Conservation (phyloP, 2,329 filamentous ascomycete genomes). For the Curvularia lunata region DNA sequence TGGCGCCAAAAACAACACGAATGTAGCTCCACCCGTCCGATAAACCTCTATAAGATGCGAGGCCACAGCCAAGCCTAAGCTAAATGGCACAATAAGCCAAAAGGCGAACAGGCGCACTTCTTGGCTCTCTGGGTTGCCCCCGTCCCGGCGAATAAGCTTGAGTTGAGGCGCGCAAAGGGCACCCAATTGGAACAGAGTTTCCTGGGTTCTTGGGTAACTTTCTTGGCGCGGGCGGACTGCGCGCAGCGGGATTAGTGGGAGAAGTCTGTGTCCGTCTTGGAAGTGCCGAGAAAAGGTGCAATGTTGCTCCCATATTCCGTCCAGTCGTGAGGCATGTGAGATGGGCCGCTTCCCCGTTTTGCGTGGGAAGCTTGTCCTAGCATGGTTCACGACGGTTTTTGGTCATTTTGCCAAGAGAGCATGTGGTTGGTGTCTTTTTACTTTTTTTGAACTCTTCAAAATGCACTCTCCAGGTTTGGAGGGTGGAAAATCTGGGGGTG, state of each 20-base stretch:
- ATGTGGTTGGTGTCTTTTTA: no score
- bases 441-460: no score
- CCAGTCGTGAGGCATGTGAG: conserved; percentile 11
- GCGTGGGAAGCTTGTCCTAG: neutral
- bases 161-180: neutral
- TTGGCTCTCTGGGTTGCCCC: neutral
- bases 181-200: conserved; percentile 1
- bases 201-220: no score
- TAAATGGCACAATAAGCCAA: conserved; percentile 6
- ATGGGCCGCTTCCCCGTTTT: no score
- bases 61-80: conserved; percentile 11
- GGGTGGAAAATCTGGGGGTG: neutral
- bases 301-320: conserved; percentile 17
- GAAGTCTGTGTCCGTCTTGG: conserved; percentile 26
- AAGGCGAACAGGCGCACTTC: neutral
- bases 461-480: no score
- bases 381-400: no score
- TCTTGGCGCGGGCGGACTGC: conserved; percentile 18
- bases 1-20: conserved; percentile 3
- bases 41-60: neutral
- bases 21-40: conserved; percentile 9
- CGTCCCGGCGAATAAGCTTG: conserved; percentile 16
- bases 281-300: conserved; percentile 23
- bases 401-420: no score
- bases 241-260: conserved; percentile 24